A percentile compares a stretch with the other conserved stretches of the same genome.
phyloP scores from a whole-genome alignment of 2,329 filamentous ascomycete species.

The Aspergillus sp. region DNA sequence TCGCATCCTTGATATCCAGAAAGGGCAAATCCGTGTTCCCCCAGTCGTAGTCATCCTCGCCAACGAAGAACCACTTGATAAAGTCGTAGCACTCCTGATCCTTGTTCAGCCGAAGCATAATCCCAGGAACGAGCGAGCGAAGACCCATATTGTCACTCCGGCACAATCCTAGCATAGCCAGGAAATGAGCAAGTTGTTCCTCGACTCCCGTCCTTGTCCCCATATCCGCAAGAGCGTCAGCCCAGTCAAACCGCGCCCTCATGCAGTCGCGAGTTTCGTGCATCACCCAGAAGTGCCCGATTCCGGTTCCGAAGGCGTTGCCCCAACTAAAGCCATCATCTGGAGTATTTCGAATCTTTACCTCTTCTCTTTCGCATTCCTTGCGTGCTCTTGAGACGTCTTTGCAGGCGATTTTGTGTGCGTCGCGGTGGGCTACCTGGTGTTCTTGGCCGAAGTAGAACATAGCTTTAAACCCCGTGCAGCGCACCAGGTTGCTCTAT shows the following conservation, averaged over 20 bases:
- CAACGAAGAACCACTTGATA: not conserved
- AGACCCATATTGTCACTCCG: not conserved
- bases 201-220: not conserved
- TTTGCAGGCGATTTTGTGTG: not conserved
- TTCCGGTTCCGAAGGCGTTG: not conserved
- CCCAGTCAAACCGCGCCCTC: not conserved
- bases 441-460: conserved; percentile 30
- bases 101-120: not conserved
- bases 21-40: not conserved
- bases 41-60: not conserved
- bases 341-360: too few relatives aligned
- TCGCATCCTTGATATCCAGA: too few relatives aligned
- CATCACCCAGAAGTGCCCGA: not conserved
- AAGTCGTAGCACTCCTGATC: not conserved
- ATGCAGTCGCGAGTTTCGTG: not conserved
- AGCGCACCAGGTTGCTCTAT: too few relatives aligned
- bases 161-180: not conserved
- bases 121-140: not conserved
- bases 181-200: not conserved
- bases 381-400: not conserved
- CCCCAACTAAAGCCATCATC: not conserved
- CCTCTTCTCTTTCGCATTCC: not conserved
- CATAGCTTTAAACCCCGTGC: not conserved
- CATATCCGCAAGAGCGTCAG: not conserved
- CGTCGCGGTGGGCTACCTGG: not conserved